phyloP scores from a whole-genome alignment of 2,329 filamentous ascomycete species.

The Penicillium decumbens region DNA sequence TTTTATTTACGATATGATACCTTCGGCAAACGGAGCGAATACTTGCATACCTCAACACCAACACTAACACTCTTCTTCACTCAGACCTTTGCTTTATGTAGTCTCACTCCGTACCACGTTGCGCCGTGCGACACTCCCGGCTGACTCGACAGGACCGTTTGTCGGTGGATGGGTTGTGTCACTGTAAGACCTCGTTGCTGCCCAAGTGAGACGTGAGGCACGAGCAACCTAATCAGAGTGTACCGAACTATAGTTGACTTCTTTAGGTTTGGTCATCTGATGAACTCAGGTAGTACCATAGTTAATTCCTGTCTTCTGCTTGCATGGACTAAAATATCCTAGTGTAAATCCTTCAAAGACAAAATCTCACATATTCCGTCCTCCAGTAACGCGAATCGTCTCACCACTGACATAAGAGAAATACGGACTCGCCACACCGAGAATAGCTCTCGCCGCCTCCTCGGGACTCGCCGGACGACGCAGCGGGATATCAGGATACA shows the following conservation, averaged over 20 bases:
- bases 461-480: constrained; percentile 70
- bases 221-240: constrained; percentile 8
- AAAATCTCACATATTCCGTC: constrained; percentile 54
- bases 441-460: constrained; percentile 71
- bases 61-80: not conserved
- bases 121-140: constrained; percentile 5
- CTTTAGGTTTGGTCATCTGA: not conserved
- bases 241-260: too few relatives aligned
- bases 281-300: too few relatives aligned
- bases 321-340: not conserved
- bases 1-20: constrained; percentile 21
- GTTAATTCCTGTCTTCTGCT: too few relatives aligned
- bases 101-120: constrained; percentile 12
- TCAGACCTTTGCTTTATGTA: not conserved
- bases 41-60: constrained; percentile 1
- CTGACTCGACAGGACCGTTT: constrained; percentile 6
- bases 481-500: constrained; percentile 69
- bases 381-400: constrained; percentile 81
- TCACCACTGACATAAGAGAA: constrained; percentile 83
- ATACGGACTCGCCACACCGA: constrained; percentile 75
- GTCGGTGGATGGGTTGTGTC: constrained; percentile 1
- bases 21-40: constrained; percentile 13
- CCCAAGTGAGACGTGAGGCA: constrained; percentile 15
- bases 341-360: not conserved
- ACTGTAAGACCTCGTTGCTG: constrained; percentile 12